Evolutionary conservation across 495 filamentous ascomycete genomes (phyloP).

Genomic region (Penicillium odoratum): DNA sequence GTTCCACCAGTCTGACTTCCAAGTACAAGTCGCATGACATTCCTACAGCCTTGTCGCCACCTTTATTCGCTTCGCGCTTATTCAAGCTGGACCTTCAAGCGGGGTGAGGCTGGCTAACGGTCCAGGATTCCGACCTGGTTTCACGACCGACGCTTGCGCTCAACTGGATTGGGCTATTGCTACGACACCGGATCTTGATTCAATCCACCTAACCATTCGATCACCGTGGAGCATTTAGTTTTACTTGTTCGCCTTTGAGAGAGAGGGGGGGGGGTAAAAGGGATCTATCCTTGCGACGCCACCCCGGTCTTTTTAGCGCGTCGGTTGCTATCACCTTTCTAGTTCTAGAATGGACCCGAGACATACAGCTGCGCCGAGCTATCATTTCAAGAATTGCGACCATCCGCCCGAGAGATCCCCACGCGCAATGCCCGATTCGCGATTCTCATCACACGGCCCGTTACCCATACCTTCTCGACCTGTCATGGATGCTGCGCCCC

Average conservation of each 20-base stretch:
- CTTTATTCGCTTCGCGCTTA: constrained; percentile 14
- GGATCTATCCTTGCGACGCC: background rate
- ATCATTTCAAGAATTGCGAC: constrained; percentile 45
- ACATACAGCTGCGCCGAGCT: constrained; percentile 53
- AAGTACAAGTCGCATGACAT: constrained; percentile 24
- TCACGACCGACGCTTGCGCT: constrained; percentile 31
- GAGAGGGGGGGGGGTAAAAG: background rate
- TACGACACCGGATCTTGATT: constrained; percentile 26
- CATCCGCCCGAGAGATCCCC: constrained; percentile 19
- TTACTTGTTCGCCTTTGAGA: background rate
- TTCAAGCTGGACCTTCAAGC: constrained; percentile 29
- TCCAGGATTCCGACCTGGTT: constrained; percentile 27
- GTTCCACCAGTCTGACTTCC: constrained; percentile 21
- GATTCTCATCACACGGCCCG: constrained; percentile 45
- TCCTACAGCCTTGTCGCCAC: constrained; percentile 11
- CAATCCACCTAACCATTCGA: constrained; percentile 11
- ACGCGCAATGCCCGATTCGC: constrained; percentile 32
- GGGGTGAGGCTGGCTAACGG: constrained; percentile 22
- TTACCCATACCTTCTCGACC: constrained; percentile 58
- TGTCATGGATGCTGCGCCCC: constrained; percentile 50
- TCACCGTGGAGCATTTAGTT: background rate
- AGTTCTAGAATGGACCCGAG: constrained; percentile 58
- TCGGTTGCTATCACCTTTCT: constrained; percentile 6
- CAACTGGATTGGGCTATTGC: constrained; percentile 34
- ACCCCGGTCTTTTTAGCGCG: constrained; percentile 8